A percentile compares a stretch with the other conserved stretches of the same genome.
These are phyloP conservation scores for Plasmodium sp. DNA, from an alignment of 169 alveolate species.

Conservation along the genomic window DNA sequence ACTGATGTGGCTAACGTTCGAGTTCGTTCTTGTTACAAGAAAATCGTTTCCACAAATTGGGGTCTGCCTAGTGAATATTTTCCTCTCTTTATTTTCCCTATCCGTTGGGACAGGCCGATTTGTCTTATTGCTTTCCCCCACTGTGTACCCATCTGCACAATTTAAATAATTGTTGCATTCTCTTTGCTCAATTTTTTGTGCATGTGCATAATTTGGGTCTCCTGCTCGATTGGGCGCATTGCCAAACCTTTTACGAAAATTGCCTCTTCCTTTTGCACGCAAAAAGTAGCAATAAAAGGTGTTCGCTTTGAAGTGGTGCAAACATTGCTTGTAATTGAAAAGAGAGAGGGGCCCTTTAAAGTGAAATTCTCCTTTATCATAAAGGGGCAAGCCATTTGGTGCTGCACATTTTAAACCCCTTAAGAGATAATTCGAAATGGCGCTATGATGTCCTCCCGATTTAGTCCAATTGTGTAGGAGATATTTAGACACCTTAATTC, in stretches of 20 bases:
- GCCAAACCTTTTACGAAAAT: neutral
- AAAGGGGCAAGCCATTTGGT: neutral
- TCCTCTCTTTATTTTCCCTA: neutral
- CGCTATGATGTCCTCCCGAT: neutral
- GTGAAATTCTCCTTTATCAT: neutral
- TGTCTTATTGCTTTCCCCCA: neutral
- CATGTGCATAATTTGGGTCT: neutral
- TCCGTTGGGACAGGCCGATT: neutral
- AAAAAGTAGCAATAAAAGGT: neutral
- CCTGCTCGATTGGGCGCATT: neutral
- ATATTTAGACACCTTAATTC: conserved; percentile 7
- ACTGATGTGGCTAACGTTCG: neutral
- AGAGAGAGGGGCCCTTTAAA: neutral
- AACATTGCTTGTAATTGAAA: neutral
- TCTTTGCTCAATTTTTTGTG: neutral
- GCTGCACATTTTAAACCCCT: neutral
- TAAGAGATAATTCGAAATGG: neutral
- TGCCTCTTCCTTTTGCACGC: neutral
- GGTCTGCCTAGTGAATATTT: neutral
- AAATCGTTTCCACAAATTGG: neutral
- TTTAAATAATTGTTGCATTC: neutral
- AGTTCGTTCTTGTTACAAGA: neutral
- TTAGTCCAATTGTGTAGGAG: neutral
- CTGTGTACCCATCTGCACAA: neutral
- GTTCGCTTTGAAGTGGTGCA: neutral